phyloP scores from a whole-genome alignment of 2,329 filamentous ascomycete species.

The Colletotrichum navitas region DNA sequence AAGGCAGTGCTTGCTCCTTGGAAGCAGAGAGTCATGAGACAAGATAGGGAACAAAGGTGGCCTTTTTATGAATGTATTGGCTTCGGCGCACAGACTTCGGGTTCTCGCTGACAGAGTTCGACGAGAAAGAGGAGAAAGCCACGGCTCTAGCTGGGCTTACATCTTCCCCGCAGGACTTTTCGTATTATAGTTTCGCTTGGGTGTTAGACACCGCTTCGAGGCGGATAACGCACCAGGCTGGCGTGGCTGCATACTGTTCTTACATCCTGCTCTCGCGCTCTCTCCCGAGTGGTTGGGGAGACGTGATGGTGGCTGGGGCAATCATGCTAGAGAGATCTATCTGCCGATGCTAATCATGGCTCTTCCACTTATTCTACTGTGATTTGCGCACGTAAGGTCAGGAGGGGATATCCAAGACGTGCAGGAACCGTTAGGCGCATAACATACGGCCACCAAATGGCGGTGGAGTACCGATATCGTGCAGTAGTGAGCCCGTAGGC shows the following conservation, averaged over 20 bases:
- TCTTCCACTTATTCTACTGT: neutral
- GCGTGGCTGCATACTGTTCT: constrained; percentile 4
- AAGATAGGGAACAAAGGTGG: constrained; percentile 7
- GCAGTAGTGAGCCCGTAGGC: neutral
- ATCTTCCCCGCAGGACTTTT: neutral
- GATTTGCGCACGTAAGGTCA: constrained; percentile 1
- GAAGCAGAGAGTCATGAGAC: constrained; percentile 17
- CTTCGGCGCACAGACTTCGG: constrained; percentile 33
- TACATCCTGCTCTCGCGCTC: neutral
- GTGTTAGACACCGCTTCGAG: constrained; percentile 1
- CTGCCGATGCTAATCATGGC: constrained; percentile 16
- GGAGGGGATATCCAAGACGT: constrained; percentile 12
- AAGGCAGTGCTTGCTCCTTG: constrained; percentile 3
- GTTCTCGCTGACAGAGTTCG: neutral
- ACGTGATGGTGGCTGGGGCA: constrained; percentile 14
- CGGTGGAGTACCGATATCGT: neutral
- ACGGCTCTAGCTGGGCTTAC: constrained; percentile 1
- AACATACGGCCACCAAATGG: neutral
- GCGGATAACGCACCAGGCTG: neutral
- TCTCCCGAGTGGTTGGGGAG: constrained; percentile 3
- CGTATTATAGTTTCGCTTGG: neutral
- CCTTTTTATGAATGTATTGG: constrained; percentile 24
- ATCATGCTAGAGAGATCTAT: constrained; percentile 5
- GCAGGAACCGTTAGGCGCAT: constrained; percentile 6
- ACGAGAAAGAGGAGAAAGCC: neutral